phyloP scores from a whole-genome alignment of 2,329 filamentous ascomycete genomes.

The Fusarium pseudocircinatum region DNA sequence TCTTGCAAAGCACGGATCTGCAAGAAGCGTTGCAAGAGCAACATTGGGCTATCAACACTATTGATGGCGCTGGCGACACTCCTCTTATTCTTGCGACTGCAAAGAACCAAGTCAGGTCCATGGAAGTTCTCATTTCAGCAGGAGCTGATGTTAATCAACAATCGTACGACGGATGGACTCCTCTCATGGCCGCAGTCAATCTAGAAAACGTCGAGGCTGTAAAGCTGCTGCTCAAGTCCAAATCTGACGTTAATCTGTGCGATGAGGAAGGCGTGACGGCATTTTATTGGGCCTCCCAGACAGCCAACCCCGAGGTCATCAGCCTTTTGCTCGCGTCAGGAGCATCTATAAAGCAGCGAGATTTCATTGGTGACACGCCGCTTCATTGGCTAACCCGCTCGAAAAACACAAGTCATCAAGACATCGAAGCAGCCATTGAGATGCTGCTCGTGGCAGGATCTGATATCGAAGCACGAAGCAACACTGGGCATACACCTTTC shows the following conservation, averaged over 20 bases:
- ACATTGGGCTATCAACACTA: constrained; percentile 6
- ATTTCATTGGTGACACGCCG: accelerated
- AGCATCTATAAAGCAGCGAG: not conserved
- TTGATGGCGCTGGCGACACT: not conserved
- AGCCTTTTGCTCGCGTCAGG: constrained; percentile 1
- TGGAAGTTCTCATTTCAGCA: constrained; percentile 8
- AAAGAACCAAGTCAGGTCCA: accelerated
- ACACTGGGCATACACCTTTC: accelerated
- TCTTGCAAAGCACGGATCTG: not conserved
- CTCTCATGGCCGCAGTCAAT: not conserved
- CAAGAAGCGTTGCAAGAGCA: constrained; percentile 2
- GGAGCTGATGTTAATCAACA: constrained; percentile 12
- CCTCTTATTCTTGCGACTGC: not conserved
- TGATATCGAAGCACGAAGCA: not conserved
- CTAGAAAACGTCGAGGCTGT: accelerated
- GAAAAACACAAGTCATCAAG: accelerated
- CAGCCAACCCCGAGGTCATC: not conserved
- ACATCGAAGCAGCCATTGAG: not conserved
- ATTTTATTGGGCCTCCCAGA: accelerated
- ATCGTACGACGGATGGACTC: accelerated
- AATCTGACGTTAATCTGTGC: not conserved
- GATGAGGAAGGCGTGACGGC: accelerated
- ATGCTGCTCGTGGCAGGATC: not conserved
- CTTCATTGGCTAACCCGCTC: not conserved
- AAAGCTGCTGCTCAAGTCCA: constrained; percentile 1